These are phyloP conservation scores for Ogataea saltuana DNA, from an alignment of 805 yeast genomes.

Conservation along the genomic window DNA sequence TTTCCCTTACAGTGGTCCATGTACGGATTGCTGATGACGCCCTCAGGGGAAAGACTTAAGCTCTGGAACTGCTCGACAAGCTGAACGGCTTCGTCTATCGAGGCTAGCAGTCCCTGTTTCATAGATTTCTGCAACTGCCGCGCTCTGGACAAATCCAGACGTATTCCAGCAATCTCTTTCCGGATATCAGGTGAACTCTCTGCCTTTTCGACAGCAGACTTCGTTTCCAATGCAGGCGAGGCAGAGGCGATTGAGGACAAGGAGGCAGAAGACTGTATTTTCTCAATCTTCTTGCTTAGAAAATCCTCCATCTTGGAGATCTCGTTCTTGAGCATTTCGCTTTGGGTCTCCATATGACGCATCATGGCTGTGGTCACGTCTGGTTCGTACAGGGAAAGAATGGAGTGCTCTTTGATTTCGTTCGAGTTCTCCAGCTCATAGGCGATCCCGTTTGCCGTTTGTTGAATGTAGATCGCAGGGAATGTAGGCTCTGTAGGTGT, in stretches of 20 bases:
- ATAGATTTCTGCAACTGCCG: slow-evolving; percentile 54
- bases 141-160: slow-evolving; percentile 58
- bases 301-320: slow-evolving; percentile 30
- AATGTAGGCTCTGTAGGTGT: slow-evolving; percentile 58
- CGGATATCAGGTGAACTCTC: slow-evolving; percentile 8
- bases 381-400: slow-evolving; percentile 59
- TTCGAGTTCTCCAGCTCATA: slow-evolving; percentile 82
- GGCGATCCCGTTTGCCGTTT: slow-evolving; percentile 54
- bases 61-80: slow-evolving; percentile 55
- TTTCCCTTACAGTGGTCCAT: slow-evolving; percentile 75
- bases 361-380: slow-evolving; percentile 26
- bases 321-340: slow-evolving; percentile 30
- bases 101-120: slow-evolving; percentile 41
- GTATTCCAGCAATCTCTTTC: slow-evolving; percentile 45
- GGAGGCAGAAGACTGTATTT: slow-evolving; percentile 22
- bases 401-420: slow-evolving; percentile 59
- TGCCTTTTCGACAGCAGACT: not conserved
- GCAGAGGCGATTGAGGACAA: slow-evolving; percentile 9
- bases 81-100: slow-evolving; percentile 44
- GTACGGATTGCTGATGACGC: slow-evolving; percentile 42
- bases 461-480: slow-evolving; percentile 78
- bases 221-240: slow-evolving; percentile 2
- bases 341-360: slow-evolving; percentile 31
- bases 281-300: slow-evolving; percentile 29
- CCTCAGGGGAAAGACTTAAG: slow-evolving; percentile 25